phyloP scores from a whole-genome alignment of 495 filamentous ascomycete genomes.

The Chaetomidium leptoderma region DNA sequence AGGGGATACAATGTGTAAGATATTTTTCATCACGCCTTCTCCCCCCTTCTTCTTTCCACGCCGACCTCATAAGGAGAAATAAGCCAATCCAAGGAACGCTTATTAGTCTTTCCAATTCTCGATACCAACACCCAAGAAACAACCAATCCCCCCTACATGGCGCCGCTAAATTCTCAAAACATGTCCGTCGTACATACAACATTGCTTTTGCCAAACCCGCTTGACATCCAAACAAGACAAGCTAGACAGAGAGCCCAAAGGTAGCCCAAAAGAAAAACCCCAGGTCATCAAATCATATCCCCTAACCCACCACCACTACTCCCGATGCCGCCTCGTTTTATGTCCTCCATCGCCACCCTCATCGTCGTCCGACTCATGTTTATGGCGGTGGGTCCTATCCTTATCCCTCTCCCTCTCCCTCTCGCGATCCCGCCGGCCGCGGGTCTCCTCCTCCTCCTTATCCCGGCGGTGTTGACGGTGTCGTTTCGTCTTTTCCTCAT shows the following conservation, averaged over 20 bases:
- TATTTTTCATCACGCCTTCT: too few species aligned
- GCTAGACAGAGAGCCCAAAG: not conserved
- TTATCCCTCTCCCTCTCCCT: slow-evolving; percentile 11
- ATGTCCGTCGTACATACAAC: too few species aligned
- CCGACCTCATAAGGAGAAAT: too few species aligned
- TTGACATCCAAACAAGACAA: not conserved
- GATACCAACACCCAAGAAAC: too few species aligned
- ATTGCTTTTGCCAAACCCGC: not conserved
- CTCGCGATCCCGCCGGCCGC: slow-evolving; percentile 10
- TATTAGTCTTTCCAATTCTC: too few species aligned
- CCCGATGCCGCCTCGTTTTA: slow-evolving; percentile 1
- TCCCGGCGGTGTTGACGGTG: slow-evolving; percentile 25
- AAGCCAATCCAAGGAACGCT: too few species aligned
- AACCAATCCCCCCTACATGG: too few species aligned
- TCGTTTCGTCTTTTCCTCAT: slow-evolving; percentile 13
- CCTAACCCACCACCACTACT: not conserved
- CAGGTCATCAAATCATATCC: slow-evolving; percentile 1
- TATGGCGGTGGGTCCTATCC: slow-evolving; percentile 20
- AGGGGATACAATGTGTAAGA: too few species aligned
- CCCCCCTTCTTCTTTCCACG: too few species aligned
- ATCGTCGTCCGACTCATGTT: slow-evolving; percentile 19
- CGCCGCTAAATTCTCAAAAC: too few species aligned
- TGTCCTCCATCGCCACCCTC: slow-evolving; percentile 15
- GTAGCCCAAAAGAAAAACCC: not conserved
- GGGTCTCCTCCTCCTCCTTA: slow-evolving; percentile 11